Evolutionary conservation across 1,284 basidiomycete genomes (phyloP).

Genomic region (Taiwanofungus camphoratus): DNA sequence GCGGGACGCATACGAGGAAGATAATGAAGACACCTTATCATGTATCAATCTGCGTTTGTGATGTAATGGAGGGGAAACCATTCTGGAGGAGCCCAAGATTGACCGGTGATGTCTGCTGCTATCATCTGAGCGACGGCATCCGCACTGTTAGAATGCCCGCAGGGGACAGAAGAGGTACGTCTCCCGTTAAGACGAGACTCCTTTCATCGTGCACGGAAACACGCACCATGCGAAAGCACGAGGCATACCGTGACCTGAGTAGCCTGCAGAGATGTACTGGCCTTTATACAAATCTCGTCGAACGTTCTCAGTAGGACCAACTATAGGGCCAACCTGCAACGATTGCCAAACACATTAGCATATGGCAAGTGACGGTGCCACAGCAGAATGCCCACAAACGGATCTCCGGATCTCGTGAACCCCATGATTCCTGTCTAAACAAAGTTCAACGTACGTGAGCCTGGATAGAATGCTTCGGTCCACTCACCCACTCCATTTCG

Average conservation of each 20-base stretch:
- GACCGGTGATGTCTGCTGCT: slow-evolving; percentile 40
- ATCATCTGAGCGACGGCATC: slow-evolving; percentile 65
- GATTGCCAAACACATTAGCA: background rate
- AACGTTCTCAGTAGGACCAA: slow-evolving; percentile 25
- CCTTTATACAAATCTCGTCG: slow-evolving; percentile 33
- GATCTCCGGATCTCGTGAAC: slow-evolving; percentile 57
- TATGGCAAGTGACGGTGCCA: background rate
- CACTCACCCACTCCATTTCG: slow-evolving; percentile 71
- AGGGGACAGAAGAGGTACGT: no score
- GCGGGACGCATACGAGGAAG: no score
- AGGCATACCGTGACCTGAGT: slow-evolving; percentile 78
- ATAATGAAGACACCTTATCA: no score
- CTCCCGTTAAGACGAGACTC: no score
- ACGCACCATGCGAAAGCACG: slow-evolving; percentile 66
- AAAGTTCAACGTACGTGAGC: background rate
- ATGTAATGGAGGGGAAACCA: slow-evolving; percentile 66
- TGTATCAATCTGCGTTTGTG: slow-evolving; percentile 31
- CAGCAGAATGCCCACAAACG: slow-evolving; percentile 54
- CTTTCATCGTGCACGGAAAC: no score
- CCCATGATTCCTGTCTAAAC: slow-evolving; percentile 79
- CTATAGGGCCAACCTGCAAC: slow-evolving; percentile 60
- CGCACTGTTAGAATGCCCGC: no score
- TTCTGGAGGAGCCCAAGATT: slow-evolving; percentile 44
- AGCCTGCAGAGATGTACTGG: slow-evolving; percentile 75
- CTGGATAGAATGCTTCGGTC: background rate